Conservation (phyloP, 441 rosid genomes). For the Corymbia calophylla region DNA sequence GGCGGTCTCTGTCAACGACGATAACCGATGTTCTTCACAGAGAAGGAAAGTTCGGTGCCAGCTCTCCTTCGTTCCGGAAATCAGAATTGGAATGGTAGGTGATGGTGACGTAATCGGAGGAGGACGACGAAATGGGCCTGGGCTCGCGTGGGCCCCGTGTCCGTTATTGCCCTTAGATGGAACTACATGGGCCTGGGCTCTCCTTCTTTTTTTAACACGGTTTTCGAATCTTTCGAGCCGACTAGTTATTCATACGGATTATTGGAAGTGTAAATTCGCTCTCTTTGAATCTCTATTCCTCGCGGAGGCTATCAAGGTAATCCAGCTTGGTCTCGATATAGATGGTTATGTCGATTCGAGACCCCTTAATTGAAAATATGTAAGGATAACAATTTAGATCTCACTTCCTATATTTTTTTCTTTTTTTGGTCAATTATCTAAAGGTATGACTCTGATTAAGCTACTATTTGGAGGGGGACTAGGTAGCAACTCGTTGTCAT, state of each 20-base stretch:
- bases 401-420: background rate
- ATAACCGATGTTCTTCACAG: no score
- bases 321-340: background rate
- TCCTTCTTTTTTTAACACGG: fast-evolving
- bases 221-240: background rate
- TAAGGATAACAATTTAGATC: background rate
- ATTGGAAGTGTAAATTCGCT: no score
- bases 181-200: background rate
- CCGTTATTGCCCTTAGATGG: background rate
- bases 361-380: background rate
- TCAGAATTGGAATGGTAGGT: background rate
- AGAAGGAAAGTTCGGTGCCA: background rate
- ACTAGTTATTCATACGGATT: background rate
- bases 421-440: background rate
- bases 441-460: background rate
- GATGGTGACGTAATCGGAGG: background rate
- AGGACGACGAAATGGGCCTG: background rate
- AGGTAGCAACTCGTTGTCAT: fast-evolving
- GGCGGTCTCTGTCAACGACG: background rate
- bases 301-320: background rate
- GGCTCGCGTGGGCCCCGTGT: background rate
- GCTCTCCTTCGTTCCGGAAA: background rate
- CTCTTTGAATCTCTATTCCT: no score
- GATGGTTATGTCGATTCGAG: background rate
- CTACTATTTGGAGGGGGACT: background rate